A percentile compares a stretch with the other conserved stretches of the same genome.
Conservation (phyloP, 768 basidiomycete genomes). For the Trametes elegans region DNA sequence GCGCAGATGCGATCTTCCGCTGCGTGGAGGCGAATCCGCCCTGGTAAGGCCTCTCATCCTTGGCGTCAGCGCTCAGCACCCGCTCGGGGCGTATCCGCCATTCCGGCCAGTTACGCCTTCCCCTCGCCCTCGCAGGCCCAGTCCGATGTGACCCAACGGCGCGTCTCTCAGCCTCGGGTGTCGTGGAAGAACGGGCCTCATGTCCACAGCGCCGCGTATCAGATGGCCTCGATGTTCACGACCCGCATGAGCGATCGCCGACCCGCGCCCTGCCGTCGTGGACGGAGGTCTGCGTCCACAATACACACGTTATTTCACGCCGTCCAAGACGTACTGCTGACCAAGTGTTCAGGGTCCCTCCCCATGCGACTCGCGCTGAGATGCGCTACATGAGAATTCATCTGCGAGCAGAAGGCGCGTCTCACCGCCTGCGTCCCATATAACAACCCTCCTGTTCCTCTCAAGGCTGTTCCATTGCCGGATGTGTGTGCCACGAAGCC, state of each 20-base stretch:
- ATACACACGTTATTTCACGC: too few relatives aligned
- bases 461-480: not conserved
- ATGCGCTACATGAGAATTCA: constrained; percentile 6
- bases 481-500: constrained; percentile 3
- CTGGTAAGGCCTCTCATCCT: too few relatives aligned
- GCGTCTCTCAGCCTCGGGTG: too few relatives aligned
- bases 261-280: too few relatives aligned
- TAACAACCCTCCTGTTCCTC: constrained; percentile 2
- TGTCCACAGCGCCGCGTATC: too few relatives aligned
- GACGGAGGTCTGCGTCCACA: too few relatives aligned
- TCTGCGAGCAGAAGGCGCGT: not conserved
- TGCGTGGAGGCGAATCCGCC: too few relatives aligned
- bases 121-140: too few relatives aligned
- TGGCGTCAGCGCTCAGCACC: not conserved
- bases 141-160: too few relatives aligned
- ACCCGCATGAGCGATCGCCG: not conserved
- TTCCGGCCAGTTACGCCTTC: too few relatives aligned
- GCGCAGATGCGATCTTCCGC: not conserved
- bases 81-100: not conserved
- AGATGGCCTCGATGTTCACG: too few relatives aligned
- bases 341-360: not conserved
- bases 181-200: too few relatives aligned
- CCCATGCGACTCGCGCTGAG: constrained; percentile 4
- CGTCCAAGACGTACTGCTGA: not conserved
- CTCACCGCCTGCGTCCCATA: not conserved